These are phyloP conservation scores for Xylariaceae sp. DNA, from an alignment of 2,329 filamentous ascomycete species.

Conservation along the genomic window DNA sequence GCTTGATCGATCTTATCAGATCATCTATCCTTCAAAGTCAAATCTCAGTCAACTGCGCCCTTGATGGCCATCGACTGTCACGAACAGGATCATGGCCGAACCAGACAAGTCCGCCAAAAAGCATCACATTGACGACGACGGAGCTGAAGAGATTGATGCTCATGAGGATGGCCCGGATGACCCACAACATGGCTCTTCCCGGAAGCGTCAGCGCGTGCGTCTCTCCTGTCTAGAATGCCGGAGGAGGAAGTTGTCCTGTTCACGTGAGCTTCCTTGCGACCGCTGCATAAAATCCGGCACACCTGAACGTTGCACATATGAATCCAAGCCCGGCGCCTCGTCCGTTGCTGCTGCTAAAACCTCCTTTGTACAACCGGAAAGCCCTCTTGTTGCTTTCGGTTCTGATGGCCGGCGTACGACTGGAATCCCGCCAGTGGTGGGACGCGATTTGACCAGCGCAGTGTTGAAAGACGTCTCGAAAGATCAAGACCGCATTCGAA, in stretches of 20 bases:
- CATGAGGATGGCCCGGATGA: no score
- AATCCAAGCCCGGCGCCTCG: conserved; percentile 40
- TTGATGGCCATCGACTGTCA: no score
- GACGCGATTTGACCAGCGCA: conserved; percentile 33
- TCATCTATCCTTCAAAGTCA: conserved; percentile 9
- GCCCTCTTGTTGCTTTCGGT: conserved; percentile 40
- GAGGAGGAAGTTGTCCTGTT: conserved; percentile 58
- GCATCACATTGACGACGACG: conserved; percentile 15
- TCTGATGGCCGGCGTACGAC: conserved; percentile 21
- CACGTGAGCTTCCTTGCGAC: conserved; percentile 58
- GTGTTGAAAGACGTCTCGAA: conserved; percentile 39
- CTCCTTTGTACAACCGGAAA: conserved; percentile 43
- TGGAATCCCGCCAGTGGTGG: conserved; percentile 30
- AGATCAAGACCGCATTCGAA: conserved; percentile 56
- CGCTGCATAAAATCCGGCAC: conserved; percentile 60
- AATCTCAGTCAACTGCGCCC: background rate
- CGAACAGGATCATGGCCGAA: conserved; percentile 14
- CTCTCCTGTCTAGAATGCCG: conserved; percentile 59
- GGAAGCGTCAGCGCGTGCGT: conserved; percentile 57
- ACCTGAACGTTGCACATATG: conserved; percentile 56
- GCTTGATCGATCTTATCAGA: conserved; percentile 18
- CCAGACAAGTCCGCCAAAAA: conserved; percentile 8
- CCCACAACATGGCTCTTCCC: conserved; percentile 35
- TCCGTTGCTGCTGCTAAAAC: conserved; percentile 40
- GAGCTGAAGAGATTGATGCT: conserved; percentile 23